Evolutionary conservation across 257 asterid species (phyloP).

Genomic region (Buddleja alternifolia): DNA sequence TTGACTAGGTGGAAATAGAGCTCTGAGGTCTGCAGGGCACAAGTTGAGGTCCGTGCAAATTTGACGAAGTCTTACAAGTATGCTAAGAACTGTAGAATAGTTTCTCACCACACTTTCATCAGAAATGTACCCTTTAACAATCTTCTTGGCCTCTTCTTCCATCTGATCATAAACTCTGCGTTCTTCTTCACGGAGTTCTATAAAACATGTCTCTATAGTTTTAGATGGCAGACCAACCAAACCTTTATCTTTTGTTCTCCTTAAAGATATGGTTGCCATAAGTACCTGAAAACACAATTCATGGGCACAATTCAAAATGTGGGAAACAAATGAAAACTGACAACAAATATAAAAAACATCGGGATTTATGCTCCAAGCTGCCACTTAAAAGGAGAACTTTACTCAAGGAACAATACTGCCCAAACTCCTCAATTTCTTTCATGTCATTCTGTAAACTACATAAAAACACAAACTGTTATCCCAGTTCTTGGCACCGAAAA

Average conservation of each 20-base stretch:
- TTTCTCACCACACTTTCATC: conserved; percentile 42
- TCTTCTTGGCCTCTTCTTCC: conserved; percentile 67
- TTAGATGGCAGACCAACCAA: conserved; percentile 70
- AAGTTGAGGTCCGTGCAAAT: conserved; percentile 53
- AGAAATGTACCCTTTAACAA: conserved; percentile 50
- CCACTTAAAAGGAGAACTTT: background rate
- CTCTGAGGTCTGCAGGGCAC: conserved; percentile 55
- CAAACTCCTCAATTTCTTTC: background rate
- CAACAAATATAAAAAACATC: background rate
- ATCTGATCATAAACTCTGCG: conserved; percentile 76
- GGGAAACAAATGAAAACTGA: conserved; percentile 4
- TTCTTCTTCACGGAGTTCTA: conserved; percentile 71
- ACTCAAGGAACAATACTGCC: background rate
- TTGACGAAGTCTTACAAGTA: conserved; percentile 81
- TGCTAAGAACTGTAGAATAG: conserved; percentile 68
- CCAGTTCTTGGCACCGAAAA: no score
- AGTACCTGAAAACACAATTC: conserved; percentile 55
- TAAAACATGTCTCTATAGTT: conserved; percentile 57
- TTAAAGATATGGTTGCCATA: conserved; percentile 75
- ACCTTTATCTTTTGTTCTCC: conserved; percentile 77
- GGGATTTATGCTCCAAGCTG: background rate
- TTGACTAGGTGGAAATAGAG: conserved; percentile 61
- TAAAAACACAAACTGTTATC: no score
- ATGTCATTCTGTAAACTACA: no score
- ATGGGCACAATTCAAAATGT: background rate